A percentile compares a stretch with the other conserved stretches of the same genome.
phyloP scores from a whole-genome alignment of 352 stramenopile genomes.

The Phytopythium delawarense region DNA sequence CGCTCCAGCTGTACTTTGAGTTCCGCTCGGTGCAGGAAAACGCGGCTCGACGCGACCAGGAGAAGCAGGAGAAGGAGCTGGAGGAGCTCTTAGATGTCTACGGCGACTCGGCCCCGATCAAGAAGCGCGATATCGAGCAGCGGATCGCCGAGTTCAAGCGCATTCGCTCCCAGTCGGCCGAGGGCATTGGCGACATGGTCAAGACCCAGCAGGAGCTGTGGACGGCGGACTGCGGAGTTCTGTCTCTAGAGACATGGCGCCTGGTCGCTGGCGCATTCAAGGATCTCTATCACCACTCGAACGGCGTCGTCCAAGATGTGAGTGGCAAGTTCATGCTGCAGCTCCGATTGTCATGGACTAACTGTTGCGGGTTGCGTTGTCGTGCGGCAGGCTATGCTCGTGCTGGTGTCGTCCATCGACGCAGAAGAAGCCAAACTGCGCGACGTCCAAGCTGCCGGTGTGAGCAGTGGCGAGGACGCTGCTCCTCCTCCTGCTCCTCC shows the following conservation, averaged over 20 bases:
- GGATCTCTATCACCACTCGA: constrained; percentile 38
- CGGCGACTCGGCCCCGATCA: constrained; percentile 54
- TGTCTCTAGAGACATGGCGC: constrained; percentile 28
- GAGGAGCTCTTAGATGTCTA: constrained; percentile 54
- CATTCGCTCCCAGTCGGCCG: constrained; percentile 44
- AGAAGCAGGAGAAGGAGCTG: constrained; percentile 41
- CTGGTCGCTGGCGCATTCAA: constrained; percentile 41
- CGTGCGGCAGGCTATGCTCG: constrained; percentile 15
- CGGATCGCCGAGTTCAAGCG: constrained; percentile 62
- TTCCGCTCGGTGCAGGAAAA: constrained; percentile 56
- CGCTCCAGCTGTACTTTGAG: constrained; percentile 45
- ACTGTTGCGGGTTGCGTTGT: constrained; percentile 8
- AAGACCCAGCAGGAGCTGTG: constrained; percentile 47
- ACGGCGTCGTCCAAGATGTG: constrained; percentile 51
- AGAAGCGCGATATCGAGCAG: constrained; percentile 56
- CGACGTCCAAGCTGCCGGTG: constrained; percentile 9
- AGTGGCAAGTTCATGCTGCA: neutral
- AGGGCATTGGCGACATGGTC: constrained; percentile 54
- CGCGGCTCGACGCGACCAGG: constrained; percentile 39
- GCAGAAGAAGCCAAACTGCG: neutral
- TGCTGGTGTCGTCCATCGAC: constrained; percentile 14
- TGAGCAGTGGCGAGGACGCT: neutral
- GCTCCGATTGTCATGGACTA: neutral
- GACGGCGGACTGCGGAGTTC: constrained; percentile 30
- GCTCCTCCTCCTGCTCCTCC: neutral